Evolutionary conservation across 2,329 filamentous ascomycete species (phyloP).

Genomic region (Bertia moriformis): DNA sequence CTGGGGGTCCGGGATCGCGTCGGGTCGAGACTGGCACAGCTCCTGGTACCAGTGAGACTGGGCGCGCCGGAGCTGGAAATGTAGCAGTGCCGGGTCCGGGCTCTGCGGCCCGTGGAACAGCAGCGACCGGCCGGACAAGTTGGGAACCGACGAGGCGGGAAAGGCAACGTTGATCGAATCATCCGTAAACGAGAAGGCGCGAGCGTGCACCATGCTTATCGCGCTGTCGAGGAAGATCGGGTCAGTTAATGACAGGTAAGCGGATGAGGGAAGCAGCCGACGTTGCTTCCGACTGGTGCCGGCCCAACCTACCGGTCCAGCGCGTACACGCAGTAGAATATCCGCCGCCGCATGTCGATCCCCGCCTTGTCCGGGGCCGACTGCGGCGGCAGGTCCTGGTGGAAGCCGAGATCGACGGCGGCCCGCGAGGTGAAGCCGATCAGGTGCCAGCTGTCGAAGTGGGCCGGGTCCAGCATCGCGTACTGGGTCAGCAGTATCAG

Average conservation of each 20-base stretch:
- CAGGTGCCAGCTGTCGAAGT: constrained; percentile 88
- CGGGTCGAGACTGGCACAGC: constrained; percentile 65
- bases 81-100: constrained; percentile 57
- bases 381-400: constrained; percentile 73
- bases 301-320: constrained; percentile 71
- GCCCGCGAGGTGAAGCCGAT: constrained; percentile 81
- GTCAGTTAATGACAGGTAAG: too few relatives aligned
- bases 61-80: constrained; percentile 71
- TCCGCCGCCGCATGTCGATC: constrained; percentile 64
- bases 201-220: constrained; percentile 74
- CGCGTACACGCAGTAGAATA: constrained; percentile 83
- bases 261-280: neutral
- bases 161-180: constrained; percentile 72
- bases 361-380: constrained; percentile 52
- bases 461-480: constrained; percentile 73
- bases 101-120: constrained; percentile 28
- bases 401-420: constrained; percentile 77
- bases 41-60: constrained; percentile 85
- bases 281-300: neutral
- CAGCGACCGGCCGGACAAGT: too few relatives aligned
- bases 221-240: constrained; percentile 34
- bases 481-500: constrained; percentile 77
- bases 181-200: constrained; percentile 87
- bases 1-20: constrained; percentile 52
- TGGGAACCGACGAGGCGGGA: constrained; percentile 36